Base-by-base conservation (phyloP, 352 stramenopile genomes). In the Globisporangium paddicum region DNA sequence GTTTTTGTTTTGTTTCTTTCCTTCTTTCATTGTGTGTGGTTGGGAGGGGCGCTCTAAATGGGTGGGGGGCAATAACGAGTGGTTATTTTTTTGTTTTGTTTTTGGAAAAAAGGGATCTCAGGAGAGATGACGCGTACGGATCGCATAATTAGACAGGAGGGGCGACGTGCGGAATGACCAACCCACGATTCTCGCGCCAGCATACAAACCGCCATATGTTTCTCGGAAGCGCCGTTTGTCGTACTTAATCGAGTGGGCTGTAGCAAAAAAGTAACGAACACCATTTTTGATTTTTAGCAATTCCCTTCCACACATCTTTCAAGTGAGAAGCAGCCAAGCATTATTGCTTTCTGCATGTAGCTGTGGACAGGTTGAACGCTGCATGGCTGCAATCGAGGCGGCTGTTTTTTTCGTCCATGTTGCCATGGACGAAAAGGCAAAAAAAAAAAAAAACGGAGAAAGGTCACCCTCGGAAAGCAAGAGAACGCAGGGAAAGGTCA, bases 401-500 rank as follows among this genome's bases (percentile, higher is more conserved):
- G 28, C 3, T 32, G 28, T 32, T 32, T 32, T 32, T 32, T 32
- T 32, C 6, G 28, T 3, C 28, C n/a, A n/a, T n/a, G n/a, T n/a
- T n/a, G 42, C 10, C 25, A 14, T 23, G 18, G 14, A 34, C n/a
- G n/a, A n/a, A 51, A 49, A 40, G 8, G 34, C n/a, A n/a, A n/a
- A n/a, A n/a, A n/a, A n/a, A 59, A 19, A 5, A n/a, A 10, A 32
- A 50, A 45, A 18, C 18, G 23, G n/a, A 18, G 18, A 45, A 45
- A 45, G 38, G 18, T 41, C 35, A 41, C 35, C 0, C 28, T 32
- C 13, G 35, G 35, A 41, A 41, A 14, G 3, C 35, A 41, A 60
- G 30, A 60, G 19, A 52, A 60, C 51, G 41, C 32, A 59, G 54
- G 54, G 54, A 60, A 60, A 60, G 54, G 54, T 60, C 54, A 60